A percentile compares a stretch with the other conserved stretches of the same genome.
Evolutionary conservation across 2,329 filamentous ascomycete genomes (phyloP).

Genomic region (Fusarium chlamydosporum): DNA sequence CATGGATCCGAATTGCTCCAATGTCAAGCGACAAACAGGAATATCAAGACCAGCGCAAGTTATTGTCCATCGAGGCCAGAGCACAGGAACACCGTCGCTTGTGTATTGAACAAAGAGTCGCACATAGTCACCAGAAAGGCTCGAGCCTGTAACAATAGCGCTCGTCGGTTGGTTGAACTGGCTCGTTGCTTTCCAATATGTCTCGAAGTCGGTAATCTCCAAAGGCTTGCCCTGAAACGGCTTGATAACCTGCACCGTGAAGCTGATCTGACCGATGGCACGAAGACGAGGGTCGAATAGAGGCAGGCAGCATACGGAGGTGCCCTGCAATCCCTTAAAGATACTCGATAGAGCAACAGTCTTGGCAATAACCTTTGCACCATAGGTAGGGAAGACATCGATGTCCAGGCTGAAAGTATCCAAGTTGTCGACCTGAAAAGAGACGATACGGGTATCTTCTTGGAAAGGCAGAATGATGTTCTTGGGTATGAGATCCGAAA

Average conservation of each 20-base stretch:
- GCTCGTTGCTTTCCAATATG: slow-evolving; percentile 99
- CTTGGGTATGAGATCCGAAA: slow-evolving; percentile 94
- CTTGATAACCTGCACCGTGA: slow-evolving; percentile 96
- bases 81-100: slow-evolving; percentile 85
- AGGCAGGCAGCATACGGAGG: slow-evolving; percentile 85
- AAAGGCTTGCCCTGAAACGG: slow-evolving; percentile 92
- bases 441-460: slow-evolving; percentile 92
- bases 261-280: slow-evolving; percentile 93
- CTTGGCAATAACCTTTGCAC: slow-evolving; percentile 96
- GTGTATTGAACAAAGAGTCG: slow-evolving; percentile 93
- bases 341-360: slow-evolving; percentile 91
- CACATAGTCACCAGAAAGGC: slow-evolving; percentile 94
- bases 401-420: slow-evolving; percentile 96
- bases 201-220: slow-evolving; percentile 98
- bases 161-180: slow-evolving; percentile 85
- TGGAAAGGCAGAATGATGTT: slow-evolving; percentile 96
- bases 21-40: slow-evolving; percentile 82
- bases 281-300: slow-evolving; percentile 92
- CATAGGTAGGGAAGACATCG: slow-evolving; percentile 97
- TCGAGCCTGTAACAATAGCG: slow-evolving; percentile 93
- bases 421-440: slow-evolving; percentile 95
- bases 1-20: slow-evolving; percentile 75
- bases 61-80: slow-evolving; percentile 89
- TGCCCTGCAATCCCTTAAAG: slow-evolving; percentile 82
- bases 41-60: slow-evolving; percentile 82